Base-by-base conservation (phyloP, 176 grass and related monocot genomes). In the Pontederia crassipes region DNA sequence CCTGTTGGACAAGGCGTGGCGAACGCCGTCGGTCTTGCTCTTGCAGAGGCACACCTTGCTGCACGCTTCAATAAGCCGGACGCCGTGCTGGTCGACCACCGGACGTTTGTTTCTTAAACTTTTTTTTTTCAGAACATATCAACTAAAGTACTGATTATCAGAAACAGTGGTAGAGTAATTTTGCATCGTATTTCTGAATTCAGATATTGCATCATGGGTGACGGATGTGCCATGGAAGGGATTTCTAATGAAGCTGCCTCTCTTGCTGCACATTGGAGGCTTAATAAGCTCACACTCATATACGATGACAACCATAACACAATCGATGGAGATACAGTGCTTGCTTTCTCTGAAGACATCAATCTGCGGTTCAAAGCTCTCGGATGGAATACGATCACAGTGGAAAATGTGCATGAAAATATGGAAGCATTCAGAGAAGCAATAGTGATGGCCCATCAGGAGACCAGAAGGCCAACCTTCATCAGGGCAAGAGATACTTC, bases 251-350 rank as follows among this genome's bases (percentile, higher is more conserved):
- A 66, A 53, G 64, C 64, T 29, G 49, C 64, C 52, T 53, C 64
- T 15, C 45, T 66, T 52, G 48, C 64, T 52, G 49, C 20, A n/a
- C 48, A 64, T 29, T 66, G 64, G 64, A 66, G 52, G 17, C 48
- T 66, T 29, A 52, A 40, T 10, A 53, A 66, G 27, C 64, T 66
- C 20, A 66, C 64, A 26, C 26, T 67, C 11, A 67, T 67, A 20
- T 66, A 66, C 4, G 64, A 66, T 35, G 64, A 66, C 64, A 67
- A 67, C 24, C 64, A 67, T 32, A 67, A 29, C 49, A 67, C 64
- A 49, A 64, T 64, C 11, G 45, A 64, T 64, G 61, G 61, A 48
- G 46, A 64, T 26, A 64, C 61, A 47, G 48, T 10, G 8, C n/a
- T 49, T 20, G 13, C 16, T 24, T 64, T 64, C 2, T 49, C 61